Conservation (phyloP, 1,284 basidiomycete species). For the Ganoderma lingzhi region DNA sequence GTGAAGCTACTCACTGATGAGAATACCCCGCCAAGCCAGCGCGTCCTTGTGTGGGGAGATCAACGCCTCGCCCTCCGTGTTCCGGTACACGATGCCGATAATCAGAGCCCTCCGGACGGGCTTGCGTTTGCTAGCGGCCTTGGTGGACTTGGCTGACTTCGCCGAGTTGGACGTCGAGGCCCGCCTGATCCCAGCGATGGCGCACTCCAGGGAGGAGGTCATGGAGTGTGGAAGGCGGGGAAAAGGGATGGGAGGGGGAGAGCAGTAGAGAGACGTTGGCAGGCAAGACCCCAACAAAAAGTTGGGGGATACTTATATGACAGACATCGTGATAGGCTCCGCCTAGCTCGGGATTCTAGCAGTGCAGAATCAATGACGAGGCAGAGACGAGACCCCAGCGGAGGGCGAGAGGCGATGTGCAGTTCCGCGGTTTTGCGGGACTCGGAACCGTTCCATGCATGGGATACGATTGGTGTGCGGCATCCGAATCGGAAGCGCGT, state of each 20-base stretch:
- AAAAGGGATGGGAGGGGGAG: neutral
- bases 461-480: neutral
- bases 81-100: slow-evolving; percentile 8
- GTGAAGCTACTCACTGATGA: slow-evolving; percentile 20
- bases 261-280: neutral
- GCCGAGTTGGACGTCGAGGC: neutral
- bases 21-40: slow-evolving; percentile 14
- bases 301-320: neutral
- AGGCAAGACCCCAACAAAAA: neutral
- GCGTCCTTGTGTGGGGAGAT: slow-evolving; percentile 27
- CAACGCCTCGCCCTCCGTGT: slow-evolving; percentile 6
- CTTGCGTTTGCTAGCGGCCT: neutral
- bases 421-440: neutral
- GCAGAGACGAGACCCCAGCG: neutral
- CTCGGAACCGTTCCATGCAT: neutral
- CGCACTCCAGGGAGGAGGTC: neutral
- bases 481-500: neutral
- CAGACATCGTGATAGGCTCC: neutral
- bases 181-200: neutral
- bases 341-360: neutral
- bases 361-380: neutral
- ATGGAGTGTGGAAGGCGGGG: neutral
- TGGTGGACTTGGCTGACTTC: neutral
- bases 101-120: slow-evolving; percentile 11
- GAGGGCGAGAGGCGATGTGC: neutral